Conservation (phyloP, 139 green algal species). For the Micractinium conductrix region DNA sequence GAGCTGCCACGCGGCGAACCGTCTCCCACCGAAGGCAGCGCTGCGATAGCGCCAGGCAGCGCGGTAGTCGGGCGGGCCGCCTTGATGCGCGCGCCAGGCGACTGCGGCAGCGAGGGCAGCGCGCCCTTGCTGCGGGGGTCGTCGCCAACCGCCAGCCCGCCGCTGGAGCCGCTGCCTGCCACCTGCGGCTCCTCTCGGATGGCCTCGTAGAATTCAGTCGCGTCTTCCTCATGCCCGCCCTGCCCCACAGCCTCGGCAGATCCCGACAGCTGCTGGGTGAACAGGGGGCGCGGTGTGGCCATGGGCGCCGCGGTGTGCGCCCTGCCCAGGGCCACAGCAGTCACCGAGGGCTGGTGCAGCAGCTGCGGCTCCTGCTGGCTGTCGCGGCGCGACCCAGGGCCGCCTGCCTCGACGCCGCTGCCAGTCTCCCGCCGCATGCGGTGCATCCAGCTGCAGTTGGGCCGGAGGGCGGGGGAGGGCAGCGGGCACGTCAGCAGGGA, state of each 20-base stretch:
- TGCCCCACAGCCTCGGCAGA: not conserved
- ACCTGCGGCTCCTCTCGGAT: not conserved
- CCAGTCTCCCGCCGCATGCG: conserved; percentile 5
- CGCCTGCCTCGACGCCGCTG: not conserved
- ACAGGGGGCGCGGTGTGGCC: too few species aligned
- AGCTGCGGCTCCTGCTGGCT: not conserved
- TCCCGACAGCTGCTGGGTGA: not conserved
- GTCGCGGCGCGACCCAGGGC: not conserved
- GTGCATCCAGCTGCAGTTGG: conserved; percentile 8
- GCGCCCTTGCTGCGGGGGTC: not conserved
- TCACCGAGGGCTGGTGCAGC: not conserved
- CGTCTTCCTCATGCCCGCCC: not conserved
- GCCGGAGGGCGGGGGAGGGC: too few species aligned
- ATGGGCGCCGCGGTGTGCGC: not conserved
- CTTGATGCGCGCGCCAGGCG: not conserved
- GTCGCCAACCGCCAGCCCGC: not conserved
- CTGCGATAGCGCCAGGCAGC: too few species aligned
- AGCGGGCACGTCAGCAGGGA: too few species aligned
- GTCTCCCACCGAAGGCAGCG: not conserved
- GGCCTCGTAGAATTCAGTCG: not conserved
- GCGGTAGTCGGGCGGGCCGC: not conserved
- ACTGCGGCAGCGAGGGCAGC: not conserved
- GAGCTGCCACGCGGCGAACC: not conserved
- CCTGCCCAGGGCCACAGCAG: not conserved
- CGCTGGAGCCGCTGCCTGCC: not conserved